A percentile compares a stretch with the other conserved stretches of the same genome.
Evolutionary conservation across 495 filamentous ascomycete genomes (phyloP).

Genomic region (Aspergillus haitiensis): DNA sequence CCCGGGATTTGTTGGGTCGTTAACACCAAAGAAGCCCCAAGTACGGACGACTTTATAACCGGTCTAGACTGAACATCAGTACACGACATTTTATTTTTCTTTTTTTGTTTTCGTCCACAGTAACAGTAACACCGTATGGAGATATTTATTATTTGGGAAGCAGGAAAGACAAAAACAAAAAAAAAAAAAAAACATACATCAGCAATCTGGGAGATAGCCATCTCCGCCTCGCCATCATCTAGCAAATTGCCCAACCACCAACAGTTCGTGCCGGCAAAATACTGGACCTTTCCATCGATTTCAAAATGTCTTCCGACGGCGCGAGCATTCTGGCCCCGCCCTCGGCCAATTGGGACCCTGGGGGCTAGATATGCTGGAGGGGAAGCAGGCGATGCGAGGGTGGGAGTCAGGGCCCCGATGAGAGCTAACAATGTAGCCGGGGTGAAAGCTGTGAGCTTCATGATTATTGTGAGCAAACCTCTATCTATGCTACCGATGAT

Average conservation of each 20-base stretch:
- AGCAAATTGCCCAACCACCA: slow-evolving; percentile 72
- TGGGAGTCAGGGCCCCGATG: background rate
- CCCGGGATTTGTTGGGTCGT: slow-evolving; percentile 41
- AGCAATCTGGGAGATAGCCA: slow-evolving; percentile 35
- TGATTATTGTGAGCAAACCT: background rate
- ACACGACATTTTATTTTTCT: background rate
- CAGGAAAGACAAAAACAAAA: background rate
- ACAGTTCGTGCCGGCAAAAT: slow-evolving; percentile 69
- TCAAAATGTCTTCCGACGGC: slow-evolving; percentile 55
- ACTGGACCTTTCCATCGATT: slow-evolving; percentile 60
- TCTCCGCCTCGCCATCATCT: slow-evolving; percentile 59
- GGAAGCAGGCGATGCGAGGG: background rate
- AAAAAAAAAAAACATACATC: background rate
- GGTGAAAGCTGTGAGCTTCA: background rate
- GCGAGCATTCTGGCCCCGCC: background rate
- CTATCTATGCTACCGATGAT: background rate
- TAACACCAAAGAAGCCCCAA: slow-evolving; percentile 72
- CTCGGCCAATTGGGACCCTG: slow-evolving; percentile 4
- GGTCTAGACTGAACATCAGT: slow-evolving; percentile 42
- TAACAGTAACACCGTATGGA: too few species aligned
- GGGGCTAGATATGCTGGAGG: background rate
- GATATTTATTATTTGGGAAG: too few species aligned
- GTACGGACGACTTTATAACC: slow-evolving; percentile 66
- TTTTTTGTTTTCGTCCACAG: too few species aligned
- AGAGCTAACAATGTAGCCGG: background rate